Conservation (phyloP, 2,329 filamentous ascomycete genomes). For the Nigrospora sphaerica region DNA sequence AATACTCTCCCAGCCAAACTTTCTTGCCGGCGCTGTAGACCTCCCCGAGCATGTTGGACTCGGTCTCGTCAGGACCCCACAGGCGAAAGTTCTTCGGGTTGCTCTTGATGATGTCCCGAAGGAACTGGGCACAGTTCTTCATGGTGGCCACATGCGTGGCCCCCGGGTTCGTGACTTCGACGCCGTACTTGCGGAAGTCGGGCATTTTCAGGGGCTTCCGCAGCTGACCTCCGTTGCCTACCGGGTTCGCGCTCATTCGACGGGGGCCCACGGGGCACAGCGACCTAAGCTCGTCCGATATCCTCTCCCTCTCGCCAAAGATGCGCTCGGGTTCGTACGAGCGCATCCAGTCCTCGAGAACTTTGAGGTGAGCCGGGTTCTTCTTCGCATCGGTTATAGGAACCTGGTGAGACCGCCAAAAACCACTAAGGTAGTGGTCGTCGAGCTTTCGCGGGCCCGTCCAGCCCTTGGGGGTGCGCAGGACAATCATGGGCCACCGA, state of each 20-base stretch:
- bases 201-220: slow-evolving; percentile 62
- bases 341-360: slow-evolving; percentile 71
- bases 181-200: slow-evolving; percentile 61
- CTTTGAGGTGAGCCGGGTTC: slow-evolving; percentile 58
- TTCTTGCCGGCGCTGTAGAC: slow-evolving; percentile 73
- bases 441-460: slow-evolving; percentile 67
- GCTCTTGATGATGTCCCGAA: slow-evolving; percentile 58
- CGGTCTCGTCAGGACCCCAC: slow-evolving; percentile 74
- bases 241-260: slow-evolving; percentile 72
- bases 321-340: slow-evolving; percentile 67
- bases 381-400: slow-evolving; percentile 63
- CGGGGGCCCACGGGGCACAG: slow-evolving; percentile 58
- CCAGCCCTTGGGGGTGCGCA: slow-evolving; percentile 76
- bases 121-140: slow-evolving; percentile 59
- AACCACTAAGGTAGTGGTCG: slow-evolving; percentile 65
- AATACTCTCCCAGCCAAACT: slow-evolving; percentile 73
- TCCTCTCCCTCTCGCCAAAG: slow-evolving; percentile 57
- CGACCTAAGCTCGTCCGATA: slow-evolving; percentile 54
- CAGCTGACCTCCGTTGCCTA: slow-evolving; percentile 64
- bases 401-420: slow-evolving; percentile 73
- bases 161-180: slow-evolving; percentile 55
- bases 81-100: slow-evolving; percentile 67
- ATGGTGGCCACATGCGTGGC: slow-evolving; percentile 55
- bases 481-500: slow-evolving; percentile 72
- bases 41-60: slow-evolving; percentile 68